phyloP scores from a whole-genome alignment of 164 flowering plant species.

The Taxillus chinensis region DNA sequence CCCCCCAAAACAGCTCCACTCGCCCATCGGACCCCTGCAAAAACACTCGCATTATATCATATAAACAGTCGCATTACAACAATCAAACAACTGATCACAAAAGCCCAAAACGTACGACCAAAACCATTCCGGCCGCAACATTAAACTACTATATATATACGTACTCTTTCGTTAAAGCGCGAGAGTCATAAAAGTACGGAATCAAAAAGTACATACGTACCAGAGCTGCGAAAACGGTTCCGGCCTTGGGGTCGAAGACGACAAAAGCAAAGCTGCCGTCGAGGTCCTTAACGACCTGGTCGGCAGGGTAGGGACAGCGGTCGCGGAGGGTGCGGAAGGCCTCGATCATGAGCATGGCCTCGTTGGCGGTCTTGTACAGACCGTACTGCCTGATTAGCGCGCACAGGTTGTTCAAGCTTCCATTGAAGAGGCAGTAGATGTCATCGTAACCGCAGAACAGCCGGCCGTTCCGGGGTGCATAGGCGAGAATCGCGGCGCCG shows the following conservation, averaged over 20 bases:
- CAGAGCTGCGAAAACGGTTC: constrained; percentile 68
- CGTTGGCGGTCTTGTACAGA: constrained; percentile 47
- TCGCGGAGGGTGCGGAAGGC: constrained; percentile 82
- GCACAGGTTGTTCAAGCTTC: constrained; percentile 65
- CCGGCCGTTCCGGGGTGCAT: constrained; percentile 35
- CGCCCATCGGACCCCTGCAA: constrained; percentile 70
- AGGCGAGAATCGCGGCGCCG: constrained; percentile 58
- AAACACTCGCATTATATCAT: neutral
- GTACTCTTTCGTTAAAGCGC: too few species aligned
- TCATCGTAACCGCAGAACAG: constrained; percentile 69
- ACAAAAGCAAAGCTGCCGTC: constrained; percentile 85
- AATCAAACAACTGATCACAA: too few species aligned
- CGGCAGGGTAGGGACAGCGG: constrained; percentile 88
- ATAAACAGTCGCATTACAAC: too few species aligned
- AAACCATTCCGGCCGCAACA: too few species aligned
- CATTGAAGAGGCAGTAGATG: constrained; percentile 72
- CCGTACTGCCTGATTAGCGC: constrained; percentile 68
- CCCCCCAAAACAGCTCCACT: constrained; percentile 75
- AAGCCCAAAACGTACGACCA: too few species aligned
- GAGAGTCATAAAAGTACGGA: too few species aligned
- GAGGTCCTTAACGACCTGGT: constrained; percentile 83
- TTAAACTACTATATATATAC: too few species aligned
- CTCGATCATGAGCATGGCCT: constrained; percentile 75
- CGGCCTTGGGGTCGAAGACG: constrained; percentile 57
- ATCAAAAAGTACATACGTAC: constrained; percentile 18